phyloP scores from a whole-genome alignment of 495 filamentous ascomycete species.

The Tuber melanosporum region DNA sequence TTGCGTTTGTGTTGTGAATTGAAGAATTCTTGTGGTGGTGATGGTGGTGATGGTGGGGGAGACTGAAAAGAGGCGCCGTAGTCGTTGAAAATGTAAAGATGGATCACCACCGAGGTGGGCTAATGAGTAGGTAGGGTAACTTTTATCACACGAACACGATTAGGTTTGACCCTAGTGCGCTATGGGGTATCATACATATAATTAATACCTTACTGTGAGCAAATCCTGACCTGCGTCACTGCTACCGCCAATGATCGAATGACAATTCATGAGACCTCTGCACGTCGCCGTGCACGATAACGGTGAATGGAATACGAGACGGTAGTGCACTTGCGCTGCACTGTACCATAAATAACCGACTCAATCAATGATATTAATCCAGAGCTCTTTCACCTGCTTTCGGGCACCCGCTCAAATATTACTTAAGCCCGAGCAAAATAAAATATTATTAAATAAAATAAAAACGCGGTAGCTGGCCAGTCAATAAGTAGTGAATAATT shows the following conservation, averaged over 20 bases:
- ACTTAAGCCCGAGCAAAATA: background rate
- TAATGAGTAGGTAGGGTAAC: background rate
- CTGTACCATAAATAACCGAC: background rate
- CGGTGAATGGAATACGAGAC: background rate
- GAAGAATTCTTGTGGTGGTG: constrained; percentile 9
- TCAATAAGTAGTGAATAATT: background rate
- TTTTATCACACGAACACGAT: background rate
- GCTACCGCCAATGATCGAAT: background rate
- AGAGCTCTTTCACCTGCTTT: background rate
- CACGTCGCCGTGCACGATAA: background rate
- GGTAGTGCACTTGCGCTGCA: background rate
- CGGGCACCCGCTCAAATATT: background rate
- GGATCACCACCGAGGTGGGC: background rate
- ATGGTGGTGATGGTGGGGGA: background rate
- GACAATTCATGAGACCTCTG: background rate
- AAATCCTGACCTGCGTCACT: background rate
- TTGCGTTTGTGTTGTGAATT: constrained; percentile 40
- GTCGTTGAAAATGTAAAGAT: background rate
- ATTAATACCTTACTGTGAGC: background rate
- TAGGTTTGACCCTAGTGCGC: background rate
- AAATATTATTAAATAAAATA: background rate
- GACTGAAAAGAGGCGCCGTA: no score
- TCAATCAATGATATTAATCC: background rate
- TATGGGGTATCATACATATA: no score
- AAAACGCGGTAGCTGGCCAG: background rate